Percentiles rank a stretch among this genome's conserved stretches.
Conservation (phyloP, 2,329 filamentous ascomycete species). For the Cladosporium sp. region DNA sequence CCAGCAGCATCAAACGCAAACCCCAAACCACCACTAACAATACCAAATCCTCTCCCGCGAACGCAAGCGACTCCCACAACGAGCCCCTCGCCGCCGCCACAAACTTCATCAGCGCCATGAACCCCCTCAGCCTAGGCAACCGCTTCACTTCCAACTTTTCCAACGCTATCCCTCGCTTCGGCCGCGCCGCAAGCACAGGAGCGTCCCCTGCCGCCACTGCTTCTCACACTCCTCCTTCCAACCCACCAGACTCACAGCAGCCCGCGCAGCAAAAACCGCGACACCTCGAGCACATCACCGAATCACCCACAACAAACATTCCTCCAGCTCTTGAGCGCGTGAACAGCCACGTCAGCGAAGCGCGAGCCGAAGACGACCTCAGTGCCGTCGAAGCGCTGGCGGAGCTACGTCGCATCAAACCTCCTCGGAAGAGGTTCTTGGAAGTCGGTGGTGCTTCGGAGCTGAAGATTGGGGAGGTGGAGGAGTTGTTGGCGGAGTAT, state of each 20-base stretch:
- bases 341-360: conserved; percentile 1
- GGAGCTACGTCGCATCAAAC: conserved; percentile 47
- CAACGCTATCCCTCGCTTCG: conserved; percentile 34
- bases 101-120: conserved; percentile 38
- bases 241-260: background rate
- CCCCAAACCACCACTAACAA: conserved; percentile 16
- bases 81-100: conserved; percentile 30
- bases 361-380: conserved; percentile 29
- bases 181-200: conserved; percentile 22
- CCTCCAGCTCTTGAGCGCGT: background rate
- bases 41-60: background rate
- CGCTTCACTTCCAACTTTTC: conserved; percentile 36
- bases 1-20: conserved; percentile 46
- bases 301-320: conserved; percentile 31
- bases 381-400: conserved; percentile 50
- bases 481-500: conserved; percentile 46
- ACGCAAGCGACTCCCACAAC: conserved; percentile 1
- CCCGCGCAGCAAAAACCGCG: conserved; percentile 31
- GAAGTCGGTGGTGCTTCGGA: conserved; percentile 50
- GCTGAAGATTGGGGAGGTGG: conserved; percentile 51
- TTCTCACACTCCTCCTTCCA: background rate
- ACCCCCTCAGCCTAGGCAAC: conserved; percentile 35
- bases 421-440: conserved; percentile 51
- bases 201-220: conserved; percentile 27
- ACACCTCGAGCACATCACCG: conserved; percentile 32